These are phyloP conservation scores for Cardamine chenopodiifolia DNA, from an alignment of 345 rosid species.

Conservation along the genomic window DNA sequence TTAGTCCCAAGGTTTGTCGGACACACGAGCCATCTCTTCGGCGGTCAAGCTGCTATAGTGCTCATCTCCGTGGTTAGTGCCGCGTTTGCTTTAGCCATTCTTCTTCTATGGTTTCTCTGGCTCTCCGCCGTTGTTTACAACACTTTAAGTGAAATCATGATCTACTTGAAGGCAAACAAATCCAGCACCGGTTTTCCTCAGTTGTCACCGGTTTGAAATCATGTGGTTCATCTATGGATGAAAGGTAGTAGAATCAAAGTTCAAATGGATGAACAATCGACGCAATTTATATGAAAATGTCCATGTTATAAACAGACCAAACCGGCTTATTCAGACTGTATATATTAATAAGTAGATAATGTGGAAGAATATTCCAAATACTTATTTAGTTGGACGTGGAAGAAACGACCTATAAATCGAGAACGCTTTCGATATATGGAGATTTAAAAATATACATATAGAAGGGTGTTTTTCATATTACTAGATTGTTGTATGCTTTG, in stretches of 20 bases:
- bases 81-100: constrained; percentile 1
- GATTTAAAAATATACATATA: neutral
- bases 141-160: neutral
- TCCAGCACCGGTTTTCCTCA: neutral
- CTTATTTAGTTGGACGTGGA: neutral
- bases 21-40: constrained; percentile 35
- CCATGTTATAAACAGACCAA: neutral
- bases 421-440: neutral
- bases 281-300: neutral
- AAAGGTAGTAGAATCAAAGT: neutral
- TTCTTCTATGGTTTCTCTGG: constrained; percentile 30
- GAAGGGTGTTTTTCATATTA: neutral
- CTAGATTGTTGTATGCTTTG: neutral
- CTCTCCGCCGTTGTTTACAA: neutral
- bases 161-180: neutral
- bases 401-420: neutral
- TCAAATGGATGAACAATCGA: neutral
- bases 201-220: neutral
- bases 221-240: neutral
- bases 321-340: neutral
- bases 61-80: neutral
- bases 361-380: neutral
- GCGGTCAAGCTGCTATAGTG: constrained; percentile 25
- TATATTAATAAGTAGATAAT: neutral
- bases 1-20: constrained; percentile 16